Conservation (phyloP, 371 early-diverging fungal genomes). For the Actinomortierella wolfii region DNA sequence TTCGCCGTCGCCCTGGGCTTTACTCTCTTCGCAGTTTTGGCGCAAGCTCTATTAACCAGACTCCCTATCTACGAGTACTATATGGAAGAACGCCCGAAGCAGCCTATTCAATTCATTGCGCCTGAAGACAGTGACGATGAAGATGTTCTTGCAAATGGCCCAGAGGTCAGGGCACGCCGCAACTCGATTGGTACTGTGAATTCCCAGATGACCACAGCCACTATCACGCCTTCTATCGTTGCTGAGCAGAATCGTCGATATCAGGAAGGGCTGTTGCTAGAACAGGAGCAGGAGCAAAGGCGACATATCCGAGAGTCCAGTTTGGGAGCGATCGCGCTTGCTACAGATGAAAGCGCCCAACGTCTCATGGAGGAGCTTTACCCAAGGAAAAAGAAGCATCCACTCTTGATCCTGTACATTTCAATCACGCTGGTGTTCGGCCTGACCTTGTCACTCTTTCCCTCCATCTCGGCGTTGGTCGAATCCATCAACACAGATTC, state of each 20-base stretch:
- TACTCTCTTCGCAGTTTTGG: conserved; percentile 53
- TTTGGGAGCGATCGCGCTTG: conserved; percentile 31
- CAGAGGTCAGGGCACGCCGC: conserved; percentile 8
- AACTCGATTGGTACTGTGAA: conserved; percentile 22
- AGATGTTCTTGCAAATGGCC: background rate
- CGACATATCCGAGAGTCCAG: conserved; percentile 32
- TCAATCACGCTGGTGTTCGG: conserved; percentile 65
- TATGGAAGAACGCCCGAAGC: conserved; percentile 38
- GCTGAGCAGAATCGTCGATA: conserved; percentile 26
- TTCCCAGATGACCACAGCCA: conserved; percentile 17
- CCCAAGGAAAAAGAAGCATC: conserved; percentile 46
- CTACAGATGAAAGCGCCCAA: conserved; percentile 27
- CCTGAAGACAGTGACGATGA: conserved; percentile 15
- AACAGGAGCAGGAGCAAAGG: conserved; percentile 13
- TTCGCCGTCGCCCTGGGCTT: conserved; percentile 58
- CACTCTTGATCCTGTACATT: conserved; percentile 50
- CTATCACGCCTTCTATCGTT: conserved; percentile 35
- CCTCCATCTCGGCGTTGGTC: conserved; percentile 75
- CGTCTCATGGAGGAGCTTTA: conserved; percentile 47
- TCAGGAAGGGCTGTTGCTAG: conserved; percentile 17
- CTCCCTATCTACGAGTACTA: conserved; percentile 58
- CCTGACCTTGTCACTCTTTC: conserved; percentile 76
- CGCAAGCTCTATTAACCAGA: conserved; percentile 49
- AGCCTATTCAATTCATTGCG: conserved; percentile 31
- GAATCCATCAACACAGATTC: conserved; percentile 53